Conservation (phyloP, 805 yeast genomes). For the Saccharomycopsis lassenensis region DNA sequence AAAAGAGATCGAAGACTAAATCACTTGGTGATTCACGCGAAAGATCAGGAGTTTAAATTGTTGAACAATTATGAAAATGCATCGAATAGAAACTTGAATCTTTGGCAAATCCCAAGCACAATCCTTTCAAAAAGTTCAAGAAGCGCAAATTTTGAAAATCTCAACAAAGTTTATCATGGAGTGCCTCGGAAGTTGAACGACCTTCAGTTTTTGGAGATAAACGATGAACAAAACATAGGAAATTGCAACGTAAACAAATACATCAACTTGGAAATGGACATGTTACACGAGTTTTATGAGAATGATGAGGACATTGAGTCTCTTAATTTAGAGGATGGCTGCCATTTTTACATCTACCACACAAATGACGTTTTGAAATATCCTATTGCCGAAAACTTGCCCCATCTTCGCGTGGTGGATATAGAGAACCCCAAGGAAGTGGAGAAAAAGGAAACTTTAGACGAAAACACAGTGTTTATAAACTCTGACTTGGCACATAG, state of each 20-base stretch:
- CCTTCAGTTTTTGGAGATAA: conserved; percentile 16
- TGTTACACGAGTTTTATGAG: conserved; percentile 5
- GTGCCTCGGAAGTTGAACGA: conserved; percentile 7
- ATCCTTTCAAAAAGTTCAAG: conserved; percentile 5
- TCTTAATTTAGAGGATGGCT: conserved; percentile 16
- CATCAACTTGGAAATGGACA: conserved; percentile 5
- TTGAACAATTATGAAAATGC: conserved; percentile 5
- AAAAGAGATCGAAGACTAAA: conserved; percentile 2
- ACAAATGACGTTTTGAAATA: conserved; percentile 4
- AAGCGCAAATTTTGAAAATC: conserved; percentile 11
- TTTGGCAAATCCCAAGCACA: conserved; percentile 16
- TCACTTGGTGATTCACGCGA: conserved; percentile 5
- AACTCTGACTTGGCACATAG: conserved; percentile 9
- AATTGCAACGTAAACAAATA: conserved; percentile 10
- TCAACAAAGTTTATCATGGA: conserved; percentile 5
- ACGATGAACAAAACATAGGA: conserved; percentile 1
- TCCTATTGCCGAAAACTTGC: conserved; percentile 11
- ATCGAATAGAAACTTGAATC: conserved; percentile 10
- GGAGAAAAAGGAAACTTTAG: neutral
- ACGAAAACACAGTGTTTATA: neutral
- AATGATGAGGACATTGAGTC: conserved; percentile 7
- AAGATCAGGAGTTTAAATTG: conserved; percentile 1
- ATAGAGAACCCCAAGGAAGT: neutral
- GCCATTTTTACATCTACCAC: conserved; percentile 14
- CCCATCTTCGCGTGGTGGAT: conserved; percentile 11